Percentiles rank a stretch among this genome's conserved stretches.
These are phyloP conservation scores for Pistacia atlantica DNA, from an alignment of 345 rosid species.

Conservation along the genomic window DNA sequence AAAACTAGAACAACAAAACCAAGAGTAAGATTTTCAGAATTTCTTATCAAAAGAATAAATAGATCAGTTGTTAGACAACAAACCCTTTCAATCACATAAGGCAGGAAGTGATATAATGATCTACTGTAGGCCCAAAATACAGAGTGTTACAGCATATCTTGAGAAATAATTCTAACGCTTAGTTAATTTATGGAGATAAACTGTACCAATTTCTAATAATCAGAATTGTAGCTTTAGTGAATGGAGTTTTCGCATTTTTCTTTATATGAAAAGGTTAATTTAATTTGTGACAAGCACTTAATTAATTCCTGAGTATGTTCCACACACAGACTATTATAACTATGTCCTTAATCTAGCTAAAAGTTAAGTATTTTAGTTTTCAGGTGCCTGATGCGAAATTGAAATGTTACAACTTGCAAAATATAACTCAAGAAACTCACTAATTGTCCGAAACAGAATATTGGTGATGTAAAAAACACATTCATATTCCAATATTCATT, in stretches of 20 bases:
- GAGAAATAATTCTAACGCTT: background rate
- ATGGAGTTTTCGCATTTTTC: background rate
- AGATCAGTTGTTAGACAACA: background rate
- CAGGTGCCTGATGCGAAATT: background rate
- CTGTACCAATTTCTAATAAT: background rate
- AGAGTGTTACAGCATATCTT: background rate
- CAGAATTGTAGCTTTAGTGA: background rate
- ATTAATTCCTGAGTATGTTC: background rate
- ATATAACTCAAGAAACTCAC: background rate
- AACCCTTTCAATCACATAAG: background rate
- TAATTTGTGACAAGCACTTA: background rate
- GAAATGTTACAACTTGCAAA: background rate
- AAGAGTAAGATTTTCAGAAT: no score
- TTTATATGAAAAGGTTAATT: background rate
- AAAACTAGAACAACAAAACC: no score
- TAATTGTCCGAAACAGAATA: background rate
- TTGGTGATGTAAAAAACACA: no score
- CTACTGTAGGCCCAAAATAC: background rate
- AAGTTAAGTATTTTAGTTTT: background rate
- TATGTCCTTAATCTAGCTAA: constrained; percentile 5
- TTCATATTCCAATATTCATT: no score
- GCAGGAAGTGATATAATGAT: background rate
- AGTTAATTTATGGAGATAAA: background rate
- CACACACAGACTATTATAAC: background rate
- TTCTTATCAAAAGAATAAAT: no score